Base-by-base conservation (phyloP, 148 eudicot species). In the Dysphania ambrosioides region DNA sequence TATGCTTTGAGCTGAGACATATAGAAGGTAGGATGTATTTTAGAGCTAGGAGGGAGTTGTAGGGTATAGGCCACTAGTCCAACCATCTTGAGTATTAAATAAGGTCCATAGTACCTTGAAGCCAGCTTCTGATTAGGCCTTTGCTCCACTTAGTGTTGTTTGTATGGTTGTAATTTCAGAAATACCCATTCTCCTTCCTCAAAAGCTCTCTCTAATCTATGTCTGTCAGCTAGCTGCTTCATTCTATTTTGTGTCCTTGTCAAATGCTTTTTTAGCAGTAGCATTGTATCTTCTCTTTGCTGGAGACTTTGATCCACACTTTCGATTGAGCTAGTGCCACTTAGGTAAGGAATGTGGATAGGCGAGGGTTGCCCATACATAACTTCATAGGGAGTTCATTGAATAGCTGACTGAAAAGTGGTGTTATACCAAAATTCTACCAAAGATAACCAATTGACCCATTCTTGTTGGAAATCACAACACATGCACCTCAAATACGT, bases 361-460 rank as follows among this genome's bases (percentile, higher is more conserved):
- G 42, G 63, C 4, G 74, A 63, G 0, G 63, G 40, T 13, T 29
- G 21, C 1, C 41, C 63, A 34, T 71, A 71, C 1, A 71, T 26
- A 53, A 71, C 42, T 5, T 71, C 63, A 34, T 26, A 71, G 27
- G 74, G 74, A 18, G 74, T 71, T 2, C 6, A 4, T 6, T 55
- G 40, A 4, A 9, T 53, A 2, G 63, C 29, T 0, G 16, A 16
- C 8, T 71, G 74, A 23, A 9, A 71, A 4, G 27, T 27, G n/a
- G 42, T 71, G 30, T 71, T 71, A 19, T 71, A 71, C 74, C 62
- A 71, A 19, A 51, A 71, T 29, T 71, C 74, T 53, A 63, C 74
- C 10, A 58, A 36, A 1, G 74, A 23, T 10, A 71, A 13, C 42
- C 47, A 72, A 18, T 31, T 56, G 26, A 24, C 16, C 66, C 74